These are phyloP conservation scores for Zoysia pacifica DNA, from an alignment of 176 grass and related monocot species.

Conservation along the genomic window DNA sequence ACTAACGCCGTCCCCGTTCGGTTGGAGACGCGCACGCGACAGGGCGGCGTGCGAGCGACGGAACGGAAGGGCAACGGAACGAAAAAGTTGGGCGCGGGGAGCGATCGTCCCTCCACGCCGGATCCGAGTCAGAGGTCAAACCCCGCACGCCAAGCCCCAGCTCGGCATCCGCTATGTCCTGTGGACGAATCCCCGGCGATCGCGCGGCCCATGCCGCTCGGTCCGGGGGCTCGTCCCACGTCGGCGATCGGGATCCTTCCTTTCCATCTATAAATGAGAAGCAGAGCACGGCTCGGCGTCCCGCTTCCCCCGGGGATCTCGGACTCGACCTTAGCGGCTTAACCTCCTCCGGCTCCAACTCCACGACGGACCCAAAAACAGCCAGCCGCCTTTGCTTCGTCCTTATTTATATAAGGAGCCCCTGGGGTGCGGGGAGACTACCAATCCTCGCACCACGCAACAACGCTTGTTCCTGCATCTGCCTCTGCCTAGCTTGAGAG, in stretches of 20 bases:
- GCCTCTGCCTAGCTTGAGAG: background rate
- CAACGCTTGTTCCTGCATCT: background rate
- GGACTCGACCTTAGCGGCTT: conserved; percentile 22
- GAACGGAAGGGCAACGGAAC: background rate
- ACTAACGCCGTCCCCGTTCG: background rate
- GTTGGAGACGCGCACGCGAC: too few species aligned
- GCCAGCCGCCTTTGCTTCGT: background rate
- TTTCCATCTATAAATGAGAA: background rate
- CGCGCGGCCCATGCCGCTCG: background rate
- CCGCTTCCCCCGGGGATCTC: conserved; percentile 9
- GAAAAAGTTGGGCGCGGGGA: background rate
- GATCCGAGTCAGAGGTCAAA: conserved; percentile 28
- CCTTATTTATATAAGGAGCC: conserved; percentile 2
- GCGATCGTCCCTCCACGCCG: background rate
- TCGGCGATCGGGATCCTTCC: background rate
- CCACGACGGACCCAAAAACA: background rate
- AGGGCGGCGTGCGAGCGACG: background rate
- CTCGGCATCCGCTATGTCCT: background rate
- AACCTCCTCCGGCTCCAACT: background rate
- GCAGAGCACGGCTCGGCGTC: background rate
- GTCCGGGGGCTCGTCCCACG: background rate
- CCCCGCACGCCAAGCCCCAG: background rate
- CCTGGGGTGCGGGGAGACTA: background rate
- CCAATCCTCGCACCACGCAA: background rate
- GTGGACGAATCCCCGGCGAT: background rate